Base-by-base conservation (phyloP, 352 stramenopile genomes). In the Globisporangium megalacanthum region DNA sequence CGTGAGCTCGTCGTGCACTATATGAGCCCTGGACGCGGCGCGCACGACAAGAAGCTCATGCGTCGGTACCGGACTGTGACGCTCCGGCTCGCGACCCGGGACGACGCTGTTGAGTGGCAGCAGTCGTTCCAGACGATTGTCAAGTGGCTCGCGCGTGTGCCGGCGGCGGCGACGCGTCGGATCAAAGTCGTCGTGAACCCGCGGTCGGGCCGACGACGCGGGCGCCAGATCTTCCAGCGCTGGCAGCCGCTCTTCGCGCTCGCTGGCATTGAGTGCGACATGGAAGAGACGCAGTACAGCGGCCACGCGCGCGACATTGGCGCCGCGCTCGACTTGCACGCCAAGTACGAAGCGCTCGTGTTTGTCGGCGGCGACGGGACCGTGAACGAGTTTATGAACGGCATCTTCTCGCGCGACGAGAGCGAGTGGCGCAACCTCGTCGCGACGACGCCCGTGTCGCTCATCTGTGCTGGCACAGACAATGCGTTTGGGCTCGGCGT, bases 351-450 rank as follows among this genome's bases (percentile, higher is more conserved):
- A 56, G 78, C 79, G 11, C 72, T 92, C 33, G 79, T 92, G 35
- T 89, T 90, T 47, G 79, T 92, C 7, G 82, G 82, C 17, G 82
- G 82, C 19, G 82, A 92, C 56, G 79, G 82, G 36, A 92, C 82
- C 0, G 78, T 88, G n/a, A 90, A 89, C 53, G 82, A 92, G 64
- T 92, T 92, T 54, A 87, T 92, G 75, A 92, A 92, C 62, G 82
- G 82, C 37, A 73, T 89, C 33, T 86, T 92, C 55, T 70, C 74
- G 35, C 72, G 77, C 22, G 70, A 79, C n/a, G 82, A 92, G 68
- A 60, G 58, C 53, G 77, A 88, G 39, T 92, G 82, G 82, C 79
- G 82, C 13, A 72, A 77, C 20, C 61, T 92, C 25, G 79, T 92
- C 44, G 77, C 79, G 10, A 89, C 82, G 36, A 89, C 79, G 3